Evolutionary conservation across 2,329 filamentous ascomycete genomes (phyloP), one percentile per base, ranked within the genome.

Genomic region (Didymella keratinophila): DNA sequence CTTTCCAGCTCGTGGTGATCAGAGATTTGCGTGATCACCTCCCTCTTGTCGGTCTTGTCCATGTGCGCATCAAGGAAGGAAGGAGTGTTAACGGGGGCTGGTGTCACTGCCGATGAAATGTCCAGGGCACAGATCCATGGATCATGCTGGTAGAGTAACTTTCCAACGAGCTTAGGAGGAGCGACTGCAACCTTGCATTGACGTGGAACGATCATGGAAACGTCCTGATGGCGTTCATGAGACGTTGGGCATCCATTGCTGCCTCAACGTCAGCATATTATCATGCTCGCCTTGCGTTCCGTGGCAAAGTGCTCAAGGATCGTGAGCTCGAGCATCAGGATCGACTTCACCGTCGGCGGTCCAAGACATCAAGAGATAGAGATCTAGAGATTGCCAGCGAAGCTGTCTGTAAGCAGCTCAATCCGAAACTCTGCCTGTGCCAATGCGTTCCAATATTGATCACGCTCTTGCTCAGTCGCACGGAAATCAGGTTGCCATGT

Each of bases 171-270:
- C 39, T 28, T 34, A 6, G 9, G 30, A 20, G 8, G 10, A 20
- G 30, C 32, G 10, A 49, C 7, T 44, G 30, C 10, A 20, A 18
- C 36, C 32, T 23, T 58, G 27, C 32, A 16, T 49, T 28, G 30
- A 53, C 16, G 25, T 36, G 21, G 12, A 42, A 34, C 16, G 14
- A 23, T 37, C 20, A 27, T 23, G 34, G 39, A n/a, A 34, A 41
- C 41, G 20, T 23, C 46, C 27, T n/a, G 27, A 27, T n/a, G 23
- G 23, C 39, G 25, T 46, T 28, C n/a, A 23, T 27, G 5, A 28
- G 43, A 43, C n/a, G 21, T 54, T 54, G 46, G 50, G 56, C 51
- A 58, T 39, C n/a, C 20, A 54, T 54, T 54, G 50, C 45, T 32
- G 50, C 45, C 50, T 51, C 27, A 27, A 36, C 9, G 11, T 25